Conservation (phyloP, 257 asterid species). For the Ballota nigra region DNA sequence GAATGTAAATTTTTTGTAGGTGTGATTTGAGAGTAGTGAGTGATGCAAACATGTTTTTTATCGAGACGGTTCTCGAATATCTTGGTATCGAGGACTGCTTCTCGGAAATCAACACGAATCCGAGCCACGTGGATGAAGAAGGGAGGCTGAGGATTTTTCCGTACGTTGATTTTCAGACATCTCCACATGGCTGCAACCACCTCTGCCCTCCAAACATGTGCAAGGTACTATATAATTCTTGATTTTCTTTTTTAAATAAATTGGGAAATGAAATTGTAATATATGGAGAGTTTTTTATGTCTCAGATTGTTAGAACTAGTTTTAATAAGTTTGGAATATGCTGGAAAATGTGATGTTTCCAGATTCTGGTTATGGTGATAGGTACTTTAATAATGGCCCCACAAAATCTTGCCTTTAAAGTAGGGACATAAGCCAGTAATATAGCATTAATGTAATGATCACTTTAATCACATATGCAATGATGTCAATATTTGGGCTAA, state of each 20-base stretch:
- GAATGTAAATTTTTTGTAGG: slow-evolving; percentile 27
- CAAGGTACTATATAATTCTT: slow-evolving; percentile 46
- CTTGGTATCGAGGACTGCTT: slow-evolving; percentile 58
- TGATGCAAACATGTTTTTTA: slow-evolving; percentile 75
- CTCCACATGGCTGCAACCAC: slow-evolving; percentile 55
- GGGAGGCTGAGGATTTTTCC: slow-evolving; percentile 74
- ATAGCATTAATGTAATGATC: background rate
- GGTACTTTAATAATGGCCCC: slow-evolving; percentile 22
- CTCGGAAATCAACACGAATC: slow-evolving; percentile 70
- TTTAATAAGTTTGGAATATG: background rate
- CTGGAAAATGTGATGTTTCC: slow-evolving; percentile 10
- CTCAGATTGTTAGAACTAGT: background rate
- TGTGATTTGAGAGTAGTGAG: slow-evolving; percentile 90
- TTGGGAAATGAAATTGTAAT: no score
- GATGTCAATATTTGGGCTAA: background rate
- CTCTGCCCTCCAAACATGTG: slow-evolving; percentile 86
- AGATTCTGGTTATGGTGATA: no score
- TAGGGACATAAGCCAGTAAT: slow-evolving; percentile 18
- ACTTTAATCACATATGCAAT: background rate
- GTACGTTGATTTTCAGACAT: slow-evolving; percentile 48
- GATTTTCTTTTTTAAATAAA: background rate
- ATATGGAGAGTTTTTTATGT: background rate
- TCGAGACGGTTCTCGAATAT: slow-evolving; percentile 72
- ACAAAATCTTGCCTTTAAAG: slow-evolving; percentile 12
- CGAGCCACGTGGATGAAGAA: slow-evolving; percentile 55